Base-by-base conservation (phyloP, 176 grass and related monocot species). In the Elymus sibiricus region DNA sequence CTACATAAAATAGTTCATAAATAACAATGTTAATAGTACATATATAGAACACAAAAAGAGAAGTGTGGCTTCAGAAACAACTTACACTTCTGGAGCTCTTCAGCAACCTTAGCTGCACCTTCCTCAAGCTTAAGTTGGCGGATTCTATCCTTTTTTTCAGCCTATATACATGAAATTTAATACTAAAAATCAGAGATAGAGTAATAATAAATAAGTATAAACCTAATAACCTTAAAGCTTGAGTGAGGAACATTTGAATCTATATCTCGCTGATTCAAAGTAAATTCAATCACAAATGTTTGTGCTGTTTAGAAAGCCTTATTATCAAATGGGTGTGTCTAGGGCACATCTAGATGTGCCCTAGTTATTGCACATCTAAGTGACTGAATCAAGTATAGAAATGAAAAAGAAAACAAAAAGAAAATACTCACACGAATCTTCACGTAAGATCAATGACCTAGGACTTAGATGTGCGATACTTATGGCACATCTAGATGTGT, bases 81-180 rank as follows among this genome's bases (percentile, higher is more conserved):
- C 88, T 28, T 94, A 97, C 94, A 90, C 66, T 92, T 94, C 65
- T 87, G 75, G 74, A 94, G 88, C 39, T 88, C 91, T 87, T 97
- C 92, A 76, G 88, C 88, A 85, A 88, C 92, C 73, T 92, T 92
- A 53, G 67, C 83, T 78, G 90, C 90, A 94, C 94, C 92, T 88
- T 94, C 77, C 37, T 97, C 94, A 53, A 94, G 92, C 47, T 85
- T 85, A 87, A 80, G 25, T 70, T 92, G 53, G 55, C 26, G 59
- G 24, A 97, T 83, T 84, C 92, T 97, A 70, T 84, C 92, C 76
- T 90, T 97, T 80, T 92, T 97, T 92, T 94, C 84, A 49, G 85
- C 89, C 89, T 92, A 76, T 65, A 69, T 56, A 82, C 13, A 59
- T 1, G 67, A 79, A 71, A 85, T 1, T 78, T 70, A 21, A 51